phyloP scores from a whole-genome alignment of 805 yeast species.

The Candida succiphila region DNA sequence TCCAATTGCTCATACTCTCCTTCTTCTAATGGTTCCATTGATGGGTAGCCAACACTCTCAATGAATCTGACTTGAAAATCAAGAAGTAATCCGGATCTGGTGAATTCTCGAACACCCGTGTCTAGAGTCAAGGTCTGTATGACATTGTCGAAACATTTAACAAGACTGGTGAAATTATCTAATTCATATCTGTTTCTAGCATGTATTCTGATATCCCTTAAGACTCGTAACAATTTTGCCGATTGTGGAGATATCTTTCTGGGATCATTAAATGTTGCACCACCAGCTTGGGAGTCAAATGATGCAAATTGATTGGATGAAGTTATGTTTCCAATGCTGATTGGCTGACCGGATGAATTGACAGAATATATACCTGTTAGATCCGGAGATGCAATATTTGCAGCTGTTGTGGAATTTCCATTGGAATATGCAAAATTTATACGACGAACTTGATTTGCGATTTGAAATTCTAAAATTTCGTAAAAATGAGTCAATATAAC shows the following conservation, averaged over 20 bases:
- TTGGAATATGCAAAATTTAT: not conserved
- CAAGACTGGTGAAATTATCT: conserved; percentile 10
- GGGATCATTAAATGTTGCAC: not conserved
- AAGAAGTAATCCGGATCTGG: conserved; percentile 14
- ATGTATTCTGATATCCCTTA: conserved; percentile 26
- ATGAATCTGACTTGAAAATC: conserved; percentile 15
- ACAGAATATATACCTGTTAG: no score
- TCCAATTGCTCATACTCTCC: conserved; percentile 8
- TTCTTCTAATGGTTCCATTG: not conserved
- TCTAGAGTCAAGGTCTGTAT: conserved; percentile 13
- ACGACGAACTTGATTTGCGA: conserved; percentile 7
- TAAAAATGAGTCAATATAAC: conserved; percentile 35
- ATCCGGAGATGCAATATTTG: not conserved
- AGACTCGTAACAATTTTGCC: conserved; percentile 21
- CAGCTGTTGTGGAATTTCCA: not conserved
- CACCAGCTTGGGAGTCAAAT: no score
- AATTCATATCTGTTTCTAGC: conserved; percentile 19
- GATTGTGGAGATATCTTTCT: conserved; percentile 5
- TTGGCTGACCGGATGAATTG: no score
- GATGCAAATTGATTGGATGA: not conserved
- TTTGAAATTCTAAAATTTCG: conserved; percentile 24
- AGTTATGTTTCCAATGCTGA: not conserved
- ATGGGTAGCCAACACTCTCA: conserved; percentile 6
- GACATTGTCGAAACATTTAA: conserved; percentile 13
- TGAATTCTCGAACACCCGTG: conserved; percentile 14